phyloP scores from a whole-genome alignment of 2,329 filamentous ascomycete genomes.

The Exophiala calicioides region DNA sequence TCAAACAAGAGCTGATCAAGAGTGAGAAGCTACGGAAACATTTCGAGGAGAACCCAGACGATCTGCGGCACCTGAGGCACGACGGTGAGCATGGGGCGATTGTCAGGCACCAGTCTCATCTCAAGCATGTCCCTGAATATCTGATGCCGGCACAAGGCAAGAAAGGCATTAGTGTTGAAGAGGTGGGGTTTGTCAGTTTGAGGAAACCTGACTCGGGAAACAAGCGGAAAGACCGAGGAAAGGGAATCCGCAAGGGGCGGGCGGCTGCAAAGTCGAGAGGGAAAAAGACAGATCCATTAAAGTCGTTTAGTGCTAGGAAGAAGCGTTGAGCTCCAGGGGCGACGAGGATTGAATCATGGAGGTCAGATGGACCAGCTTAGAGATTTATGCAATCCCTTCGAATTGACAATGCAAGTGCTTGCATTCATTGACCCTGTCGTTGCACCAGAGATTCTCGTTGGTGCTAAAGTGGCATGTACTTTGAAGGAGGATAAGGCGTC shows the following conservation, averaged over 20 bases:
- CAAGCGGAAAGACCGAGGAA: constrained; percentile 48
- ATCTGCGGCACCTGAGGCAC: constrained; percentile 83
- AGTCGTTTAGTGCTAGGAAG: constrained; percentile 73
- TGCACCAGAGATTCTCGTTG: too few relatives aligned
- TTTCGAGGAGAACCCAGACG: constrained; percentile 94
- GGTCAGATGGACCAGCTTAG: too few relatives aligned
- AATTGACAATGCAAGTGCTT: too few relatives aligned
- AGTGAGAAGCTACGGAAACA: constrained; percentile 91
- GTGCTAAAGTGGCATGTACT: too few relatives aligned
- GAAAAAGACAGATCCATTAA: constrained; percentile 81
- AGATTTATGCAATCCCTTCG: too few relatives aligned
- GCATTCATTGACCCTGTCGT: too few relatives aligned
- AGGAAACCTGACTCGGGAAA: constrained; percentile 52
- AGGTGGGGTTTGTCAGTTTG: constrained; percentile 75
- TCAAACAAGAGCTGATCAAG: constrained; percentile 86
- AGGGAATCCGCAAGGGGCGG: constrained; percentile 43
- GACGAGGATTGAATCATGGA: too few relatives aligned
- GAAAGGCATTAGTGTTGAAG: constrained; percentile 63
- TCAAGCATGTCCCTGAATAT: constrained; percentile 94
- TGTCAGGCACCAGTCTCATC: constrained; percentile 79
- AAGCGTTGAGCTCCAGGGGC: constrained; percentile 12
- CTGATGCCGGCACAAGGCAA: constrained; percentile 76
- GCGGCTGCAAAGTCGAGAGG: constrained; percentile 52
- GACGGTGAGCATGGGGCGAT: constrained; percentile 73
- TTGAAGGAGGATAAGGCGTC: too few relatives aligned